Evolutionary conservation across 1,139 yeast genomes (phyloP).

Genomic region (Protomyces lactucae-debilis): DNA sequence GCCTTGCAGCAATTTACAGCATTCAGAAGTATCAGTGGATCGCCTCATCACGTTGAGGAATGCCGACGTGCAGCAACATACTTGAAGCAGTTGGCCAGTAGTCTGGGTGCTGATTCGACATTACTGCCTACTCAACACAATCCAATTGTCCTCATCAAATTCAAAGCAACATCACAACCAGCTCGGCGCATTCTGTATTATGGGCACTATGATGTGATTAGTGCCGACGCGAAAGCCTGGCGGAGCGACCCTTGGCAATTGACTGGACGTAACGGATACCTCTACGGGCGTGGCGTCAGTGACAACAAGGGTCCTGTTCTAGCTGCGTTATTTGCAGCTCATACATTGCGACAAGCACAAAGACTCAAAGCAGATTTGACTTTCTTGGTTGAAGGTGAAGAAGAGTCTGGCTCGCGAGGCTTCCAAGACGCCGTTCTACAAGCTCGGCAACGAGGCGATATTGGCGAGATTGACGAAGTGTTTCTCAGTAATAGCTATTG

Average conservation of each 20-base stretch:
- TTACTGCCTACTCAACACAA: slow-evolving; percentile 64
- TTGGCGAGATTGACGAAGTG: slow-evolving; percentile 82
- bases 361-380: slow-evolving; percentile 67
- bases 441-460: slow-evolving; percentile 43
- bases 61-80: slow-evolving; percentile 83
- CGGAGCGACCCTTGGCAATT: slow-evolving; percentile 69
- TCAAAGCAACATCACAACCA: slow-evolving; percentile 44
- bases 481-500: slow-evolving; percentile 86
- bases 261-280: slow-evolving; percentile 73
- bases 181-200: slow-evolving; percentile 59
- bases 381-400: slow-evolving; percentile 89
- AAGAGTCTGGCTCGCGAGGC: slow-evolving; percentile 87
- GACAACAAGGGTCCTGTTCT: slow-evolving; percentile 92
- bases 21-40: slow-evolving; percentile 71
- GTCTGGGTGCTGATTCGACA: slow-evolving; percentile 70
- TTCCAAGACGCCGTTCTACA: slow-evolving; percentile 60
- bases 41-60: slow-evolving; percentile 63
- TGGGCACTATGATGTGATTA: slow-evolving; percentile 93
- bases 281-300: slow-evolving; percentile 88
- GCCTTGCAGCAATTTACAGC: slow-evolving; percentile 60
- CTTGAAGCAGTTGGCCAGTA: slow-evolving; percentile 56
- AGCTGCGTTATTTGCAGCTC: slow-evolving; percentile 86
- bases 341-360: slow-evolving; percentile 55
- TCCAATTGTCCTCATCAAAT: slow-evolving; percentile 75
- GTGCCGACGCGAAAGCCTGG: slow-evolving; percentile 66